Evolutionary conservation across 176 grass and related monocot genomes (phyloP).

Genomic region (Carex cristatella): DNA sequence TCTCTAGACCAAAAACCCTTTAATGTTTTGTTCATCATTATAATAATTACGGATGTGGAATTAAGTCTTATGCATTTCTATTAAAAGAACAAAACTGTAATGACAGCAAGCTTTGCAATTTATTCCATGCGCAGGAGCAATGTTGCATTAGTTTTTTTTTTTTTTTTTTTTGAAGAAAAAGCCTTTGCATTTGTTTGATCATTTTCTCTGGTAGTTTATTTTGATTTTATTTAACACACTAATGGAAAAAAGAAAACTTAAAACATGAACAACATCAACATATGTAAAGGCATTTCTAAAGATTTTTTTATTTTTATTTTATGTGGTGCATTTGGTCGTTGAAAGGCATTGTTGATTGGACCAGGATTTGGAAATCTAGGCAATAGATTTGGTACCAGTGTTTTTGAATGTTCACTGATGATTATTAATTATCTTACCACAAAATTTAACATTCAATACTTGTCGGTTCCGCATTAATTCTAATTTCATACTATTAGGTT

Average conservation of each 20-base stretch:
- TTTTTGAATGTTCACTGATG: neutral
- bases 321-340: neutral
- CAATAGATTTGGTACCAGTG: neutral
- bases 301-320: too few species aligned
- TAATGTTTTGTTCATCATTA: neutral
- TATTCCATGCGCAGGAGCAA: neutral
- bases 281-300: neutral
- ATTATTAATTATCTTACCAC: neutral
- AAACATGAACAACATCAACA: neutral
- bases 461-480: neutral
- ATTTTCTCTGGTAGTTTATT: neutral
- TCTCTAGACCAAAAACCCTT: neutral
- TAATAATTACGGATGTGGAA: neutral
- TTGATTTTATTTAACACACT: neutral
- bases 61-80: neutral
- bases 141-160: neutral
- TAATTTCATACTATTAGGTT: slow-evolving; percentile 24
- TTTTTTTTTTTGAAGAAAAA: too few species aligned
- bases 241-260: too few species aligned
- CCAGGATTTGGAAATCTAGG: neutral
- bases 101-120: neutral
- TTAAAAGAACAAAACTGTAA: neutral
- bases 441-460: neutral
- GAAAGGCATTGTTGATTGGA: neutral
- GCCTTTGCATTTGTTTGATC: neutral